These are phyloP conservation scores for Penicillium argentinense DNA, from an alignment of 495 filamentous ascomycete genomes.

Conservation along the genomic window DNA sequence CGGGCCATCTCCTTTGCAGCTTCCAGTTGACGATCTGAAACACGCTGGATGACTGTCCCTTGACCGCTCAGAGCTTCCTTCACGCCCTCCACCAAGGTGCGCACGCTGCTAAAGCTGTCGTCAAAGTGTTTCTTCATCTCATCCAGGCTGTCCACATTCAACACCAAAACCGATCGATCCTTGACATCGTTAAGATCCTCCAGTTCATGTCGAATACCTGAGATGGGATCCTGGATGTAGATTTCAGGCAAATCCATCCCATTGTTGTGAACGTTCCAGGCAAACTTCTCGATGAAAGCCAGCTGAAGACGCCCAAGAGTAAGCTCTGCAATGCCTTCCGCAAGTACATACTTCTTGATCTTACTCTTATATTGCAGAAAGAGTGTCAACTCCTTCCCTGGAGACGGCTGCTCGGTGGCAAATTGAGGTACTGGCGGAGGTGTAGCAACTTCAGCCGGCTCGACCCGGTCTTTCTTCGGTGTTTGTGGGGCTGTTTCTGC, in stretches of 20 bases:
- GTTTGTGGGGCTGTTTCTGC: constrained; percentile 34
- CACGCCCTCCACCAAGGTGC: constrained; percentile 76
- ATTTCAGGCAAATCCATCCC: constrained; percentile 93
- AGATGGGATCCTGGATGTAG: constrained; percentile 94
- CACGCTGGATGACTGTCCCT: constrained; percentile 71
- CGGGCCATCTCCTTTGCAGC: constrained; percentile 87
- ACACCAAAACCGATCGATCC: constrained; percentile 86
- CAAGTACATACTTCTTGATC: constrained; percentile 91
- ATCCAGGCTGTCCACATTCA: constrained; percentile 93
- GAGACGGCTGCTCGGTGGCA: constrained; percentile 68
- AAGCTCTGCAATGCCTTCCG: constrained; percentile 78
- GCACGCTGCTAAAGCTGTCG: constrained; percentile 80
- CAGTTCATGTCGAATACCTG: constrained; percentile 90
- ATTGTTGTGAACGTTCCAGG: constrained; percentile 95
- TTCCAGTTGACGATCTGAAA: constrained; percentile 91
- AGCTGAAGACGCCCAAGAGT: constrained; percentile 86
- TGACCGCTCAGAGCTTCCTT: constrained; percentile 79
- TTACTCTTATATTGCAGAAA: constrained; percentile 96
- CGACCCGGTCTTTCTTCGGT: constrained; percentile 30
- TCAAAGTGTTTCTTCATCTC: constrained; percentile 97
- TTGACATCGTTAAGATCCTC: constrained; percentile 95
- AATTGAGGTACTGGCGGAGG: constrained; percentile 51
- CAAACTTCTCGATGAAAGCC: constrained; percentile 99
- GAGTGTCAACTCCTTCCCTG: constrained; percentile 87
- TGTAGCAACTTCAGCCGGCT: constrained; percentile 29